Evolutionary conservation across 345 rosid genomes (phyloP).

Genomic region (Aurinia saxatilis): DNA sequence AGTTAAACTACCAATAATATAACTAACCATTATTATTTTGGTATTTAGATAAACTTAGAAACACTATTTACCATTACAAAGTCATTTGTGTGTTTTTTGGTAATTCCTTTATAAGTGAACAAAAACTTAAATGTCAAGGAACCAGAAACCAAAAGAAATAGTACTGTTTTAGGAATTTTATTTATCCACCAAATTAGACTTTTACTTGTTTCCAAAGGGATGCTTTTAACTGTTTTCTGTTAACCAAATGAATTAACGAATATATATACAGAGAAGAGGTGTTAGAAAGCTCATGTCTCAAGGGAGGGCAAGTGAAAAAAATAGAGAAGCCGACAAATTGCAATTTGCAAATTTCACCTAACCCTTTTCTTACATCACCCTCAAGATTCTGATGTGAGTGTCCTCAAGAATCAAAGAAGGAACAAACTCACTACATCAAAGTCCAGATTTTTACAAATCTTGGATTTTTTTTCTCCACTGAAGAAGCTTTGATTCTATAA

Average conservation of each 20-base stretch:
- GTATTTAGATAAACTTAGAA: too few species aligned
- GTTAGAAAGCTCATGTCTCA: slow-evolving; percentile 23
- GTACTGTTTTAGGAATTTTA: not conserved
- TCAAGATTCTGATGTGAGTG: slow-evolving; percentile 2
- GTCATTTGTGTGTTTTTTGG: too few species aligned
- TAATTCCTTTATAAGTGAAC: too few species aligned
- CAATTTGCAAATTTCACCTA: slow-evolving; percentile 21
- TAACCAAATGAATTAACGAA: slow-evolving; percentile 8
- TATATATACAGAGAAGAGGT: not conserved
- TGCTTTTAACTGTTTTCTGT: slow-evolving; percentile 15
- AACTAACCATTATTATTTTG: too few species aligned
- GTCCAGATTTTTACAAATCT: not conserved
- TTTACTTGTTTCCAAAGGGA: slow-evolving; percentile 22
- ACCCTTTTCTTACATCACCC: slow-evolving; percentile 14
- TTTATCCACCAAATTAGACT: not conserved
- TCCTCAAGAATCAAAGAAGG: not conserved
- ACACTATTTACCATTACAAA: too few species aligned
- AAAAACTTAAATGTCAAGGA: too few species aligned
- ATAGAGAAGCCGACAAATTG: slow-evolving; percentile 20
- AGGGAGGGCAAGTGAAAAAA: slow-evolving; percentile 11
- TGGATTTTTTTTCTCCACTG: slow-evolving; percentile 16
- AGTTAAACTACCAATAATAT: too few species aligned
- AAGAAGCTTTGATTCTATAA: slow-evolving; percentile 19
- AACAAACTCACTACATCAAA: not conserved
- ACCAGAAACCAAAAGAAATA: not conserved